Conservation (phyloP, 1,284 basidiomycete species). For the Pseudozyma sp. region DNA sequence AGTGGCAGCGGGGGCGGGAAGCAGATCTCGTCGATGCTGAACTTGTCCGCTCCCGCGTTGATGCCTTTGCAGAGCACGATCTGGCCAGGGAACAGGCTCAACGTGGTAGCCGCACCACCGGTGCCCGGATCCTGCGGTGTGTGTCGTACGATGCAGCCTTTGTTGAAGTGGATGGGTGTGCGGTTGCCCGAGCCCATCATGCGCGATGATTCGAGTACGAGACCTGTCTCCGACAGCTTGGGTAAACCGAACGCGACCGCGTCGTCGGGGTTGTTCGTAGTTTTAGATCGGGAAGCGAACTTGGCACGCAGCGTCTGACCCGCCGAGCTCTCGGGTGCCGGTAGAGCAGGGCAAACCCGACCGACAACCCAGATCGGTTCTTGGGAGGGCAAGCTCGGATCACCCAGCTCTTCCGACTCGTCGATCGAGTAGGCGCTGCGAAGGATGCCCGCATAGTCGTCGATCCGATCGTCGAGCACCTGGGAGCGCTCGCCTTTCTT, state of each 20-base stretch:
- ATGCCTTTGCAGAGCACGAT: slow-evolving; percentile 87
- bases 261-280: not conserved
- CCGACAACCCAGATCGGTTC: slow-evolving; percentile 64
- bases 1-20: slow-evolving; percentile 69
- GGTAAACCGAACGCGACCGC: slow-evolving; percentile 19
- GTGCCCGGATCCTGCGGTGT: slow-evolving; percentile 47
- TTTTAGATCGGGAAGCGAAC: not conserved
- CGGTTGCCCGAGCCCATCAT: slow-evolving; percentile 62
- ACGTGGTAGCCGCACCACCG: slow-evolving; percentile 22
- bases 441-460: slow-evolving; percentile 52
- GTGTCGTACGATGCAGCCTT: slow-evolving; percentile 48
- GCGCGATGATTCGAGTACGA: slow-evolving; percentile 57
- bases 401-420: slow-evolving; percentile 51
- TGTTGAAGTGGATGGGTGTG: slow-evolving; percentile 48
- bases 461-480: slow-evolving; percentile 60
- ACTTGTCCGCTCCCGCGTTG: slow-evolving; percentile 89
- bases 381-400: slow-evolving; percentile 57
- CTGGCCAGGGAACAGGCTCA: slow-evolving; percentile 86
- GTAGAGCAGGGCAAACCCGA: slow-evolving; percentile 48
- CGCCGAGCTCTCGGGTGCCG: slow-evolving; percentile 18
- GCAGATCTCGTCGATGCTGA: slow-evolving; percentile 84
- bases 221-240: slow-evolving; percentile 37
- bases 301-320: slow-evolving; percentile 19
- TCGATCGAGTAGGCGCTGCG: slow-evolving; percentile 51
- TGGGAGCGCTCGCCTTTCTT: slow-evolving; percentile 61